Base-by-base conservation (phyloP, 495 filamentous ascomycete species). In the Aspergillus wentii region DNA sequence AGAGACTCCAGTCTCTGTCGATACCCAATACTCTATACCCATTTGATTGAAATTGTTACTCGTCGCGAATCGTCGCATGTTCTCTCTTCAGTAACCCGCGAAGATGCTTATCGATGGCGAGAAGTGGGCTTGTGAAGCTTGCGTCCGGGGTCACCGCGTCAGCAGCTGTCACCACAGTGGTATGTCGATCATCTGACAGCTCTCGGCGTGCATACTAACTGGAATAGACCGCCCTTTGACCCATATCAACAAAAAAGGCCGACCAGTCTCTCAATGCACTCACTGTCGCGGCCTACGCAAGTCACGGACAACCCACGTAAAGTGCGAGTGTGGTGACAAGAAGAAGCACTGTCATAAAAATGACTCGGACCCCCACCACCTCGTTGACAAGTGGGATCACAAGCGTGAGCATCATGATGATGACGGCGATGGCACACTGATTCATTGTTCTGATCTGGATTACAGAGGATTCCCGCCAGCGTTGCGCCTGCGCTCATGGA, bases 221-320 rank as follows among this genome's bases (percentile, higher is more conserved):
- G 38, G 11, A 20, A 32, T 52, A 96, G 92, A 96, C 64, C 86
- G 92, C 51, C 86, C 85, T 47, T 79, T 99, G 44, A 82, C 83
- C 59, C 92, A 92, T 62, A 95, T 97, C 75, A 92, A 92, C 70
- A 95, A 95, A 68, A 97, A 99, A 66, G 92, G 92, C 63, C 85
- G 92, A 51, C 92, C 92, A 49, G 91, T 97, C 54, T 94, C 91
- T 62, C 92, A 99, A 84, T 99, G 92, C 64, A 75, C 86, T 53
- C 92, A 97, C 71, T 99, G 92, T 66, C 90, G 92, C 65, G 78
- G 83, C 48, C 85, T 94, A 71, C 89, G 92, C 77, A 97, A 97
- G 76, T 92, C 90, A 62, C 87, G 94, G 46, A 83, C 92, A 46
- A 85, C 89, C 43, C 92, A 99, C 68, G 79, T 90, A 51, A 91